Conservation (phyloP, 75 land plant species). For the Cunninghamia lanceolata region DNA sequence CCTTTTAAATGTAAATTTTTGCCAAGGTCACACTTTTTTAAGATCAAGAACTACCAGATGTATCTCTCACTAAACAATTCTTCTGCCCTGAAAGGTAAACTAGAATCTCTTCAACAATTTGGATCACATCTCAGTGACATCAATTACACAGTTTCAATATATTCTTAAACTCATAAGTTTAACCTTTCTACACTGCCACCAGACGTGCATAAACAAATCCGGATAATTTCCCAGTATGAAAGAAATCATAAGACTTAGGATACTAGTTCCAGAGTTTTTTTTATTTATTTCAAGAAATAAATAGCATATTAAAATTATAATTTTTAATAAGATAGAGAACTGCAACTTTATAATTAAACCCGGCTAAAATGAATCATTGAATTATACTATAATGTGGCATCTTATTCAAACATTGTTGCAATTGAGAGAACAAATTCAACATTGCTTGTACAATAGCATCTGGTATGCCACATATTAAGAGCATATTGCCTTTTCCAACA, state of each 20-base stretch:
- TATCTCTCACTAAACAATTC: neutral
- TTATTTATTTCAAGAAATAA: neutral
- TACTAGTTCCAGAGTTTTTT: neutral
- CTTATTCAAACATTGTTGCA: neutral
- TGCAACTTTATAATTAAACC: neutral
- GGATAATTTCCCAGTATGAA: neutral
- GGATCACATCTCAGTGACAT: neutral
- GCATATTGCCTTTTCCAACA: conserved; percentile 80
- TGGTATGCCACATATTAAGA: conserved; percentile 24
- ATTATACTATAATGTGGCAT: neutral
- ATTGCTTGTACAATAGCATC: neutral
- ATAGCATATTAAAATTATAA: neutral
- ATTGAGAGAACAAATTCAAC: neutral
- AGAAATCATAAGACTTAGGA: neutral
- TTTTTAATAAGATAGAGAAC: neutral
- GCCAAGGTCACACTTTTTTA: neutral
- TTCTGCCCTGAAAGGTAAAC: neutral
- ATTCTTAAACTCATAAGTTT: neutral
- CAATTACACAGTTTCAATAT: neutral
- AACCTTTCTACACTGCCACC: neutral
- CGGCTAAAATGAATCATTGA: neutral
- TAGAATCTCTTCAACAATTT: neutral
- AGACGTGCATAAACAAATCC: neutral
- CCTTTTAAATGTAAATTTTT: neutral
- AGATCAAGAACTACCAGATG: neutral